Evolutionary conservation across 1,284 basidiomycete species (phyloP).

Genomic region (Irpex rosettiformis): DNA sequence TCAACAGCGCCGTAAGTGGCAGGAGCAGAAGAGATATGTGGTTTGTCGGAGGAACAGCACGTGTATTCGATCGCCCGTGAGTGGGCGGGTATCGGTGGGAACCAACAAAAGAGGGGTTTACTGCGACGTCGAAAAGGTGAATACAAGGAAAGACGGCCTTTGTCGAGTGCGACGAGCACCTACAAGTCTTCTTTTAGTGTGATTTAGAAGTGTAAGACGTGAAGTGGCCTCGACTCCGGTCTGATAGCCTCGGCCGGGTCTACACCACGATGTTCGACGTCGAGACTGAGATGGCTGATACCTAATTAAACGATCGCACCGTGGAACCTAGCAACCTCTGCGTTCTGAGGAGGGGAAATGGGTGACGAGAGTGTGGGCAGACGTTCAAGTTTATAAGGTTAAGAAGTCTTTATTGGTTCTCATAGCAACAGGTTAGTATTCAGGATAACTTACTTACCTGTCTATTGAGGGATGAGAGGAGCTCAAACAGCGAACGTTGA

Average conservation of each 20-base stretch:
- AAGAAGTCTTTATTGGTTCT: no score
- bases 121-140: background rate
- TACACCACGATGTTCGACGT: background rate
- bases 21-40: background rate
- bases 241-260: background rate
- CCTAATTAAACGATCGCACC: no score
- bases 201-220: background rate
- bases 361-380: background rate
- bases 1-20: background rate
- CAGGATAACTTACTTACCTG: no score
- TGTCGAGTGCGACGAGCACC: background rate
- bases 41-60: background rate
- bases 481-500: no score
- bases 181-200: background rate
- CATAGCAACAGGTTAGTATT: background rate
- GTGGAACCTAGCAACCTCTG: no score
- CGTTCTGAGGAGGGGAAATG: background rate
- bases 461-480: no score
- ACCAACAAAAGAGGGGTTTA: background rate
- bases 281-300: no score
- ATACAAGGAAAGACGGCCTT: background rate
- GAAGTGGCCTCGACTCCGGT: background rate
- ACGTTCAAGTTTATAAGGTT: no score
- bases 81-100: background rate
- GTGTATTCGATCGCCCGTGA: background rate